Evolutionary conservation across 768 basidiomycete genomes (phyloP), one percentile per base, ranked within the genome.

Genomic region (Leccinum truebloodii): DNA sequence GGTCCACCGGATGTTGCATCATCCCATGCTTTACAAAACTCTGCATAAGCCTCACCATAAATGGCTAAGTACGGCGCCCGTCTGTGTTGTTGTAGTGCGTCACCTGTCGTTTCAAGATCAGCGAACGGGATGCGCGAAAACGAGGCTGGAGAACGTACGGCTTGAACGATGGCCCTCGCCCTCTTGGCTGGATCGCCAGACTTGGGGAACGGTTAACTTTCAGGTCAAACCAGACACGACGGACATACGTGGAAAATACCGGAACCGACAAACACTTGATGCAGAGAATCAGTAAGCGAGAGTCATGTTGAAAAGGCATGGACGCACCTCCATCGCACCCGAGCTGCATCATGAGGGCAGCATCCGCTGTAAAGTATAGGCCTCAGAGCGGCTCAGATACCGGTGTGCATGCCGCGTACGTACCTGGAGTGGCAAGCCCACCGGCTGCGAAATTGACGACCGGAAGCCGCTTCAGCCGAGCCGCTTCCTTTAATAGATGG

Each of bases 31-130:
- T 59, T 99, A 99, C 81, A 98, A 96, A 73, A 77, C 81, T 59
- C 68, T 99, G 51, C 97, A 99, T 76, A 99, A 99, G 75, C 95
- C 96, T 1, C 97, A 99, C 73, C 97, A 99, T 83, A 95, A 92
- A 76, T 99, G 97, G 97, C 80, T 98, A 64, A 86, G 95, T 96
- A 74, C 58, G 94, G 57, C 13, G 0, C 34, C 32, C 3, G 2
- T 26, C 26, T 10, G 95, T 86, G 76, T 97, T 96, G 78, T 98
- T 94, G 82, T 87, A 90, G 80, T 99, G 96, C 1, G 96, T 98
- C 13, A 89, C 87, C 88, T 90, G 57, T 37, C 9, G 39, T 52
- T 56, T 49, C 57, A n/a, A 55, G 35, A 59, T 66, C 14, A 60
- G 59, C 32, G n/a, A 37, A 44, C 12, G 54, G 24, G 26, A 24